phyloP scores from a whole-genome alignment of 78 protist genomes.

The Dictyostelium firmibasis region DNA sequence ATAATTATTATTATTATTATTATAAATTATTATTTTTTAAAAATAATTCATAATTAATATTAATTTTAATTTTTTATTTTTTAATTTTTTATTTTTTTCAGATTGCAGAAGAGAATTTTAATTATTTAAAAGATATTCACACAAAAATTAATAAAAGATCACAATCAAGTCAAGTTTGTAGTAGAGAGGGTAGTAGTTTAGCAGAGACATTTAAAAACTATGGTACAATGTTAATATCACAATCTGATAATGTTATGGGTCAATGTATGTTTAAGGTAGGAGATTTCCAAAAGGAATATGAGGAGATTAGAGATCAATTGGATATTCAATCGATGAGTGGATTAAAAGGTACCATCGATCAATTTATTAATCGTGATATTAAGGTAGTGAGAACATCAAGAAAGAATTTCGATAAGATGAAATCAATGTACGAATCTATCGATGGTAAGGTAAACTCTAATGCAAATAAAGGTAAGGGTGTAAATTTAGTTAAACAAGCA shows the following conservation, averaged over 20 bases:
- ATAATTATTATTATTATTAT: background rate
- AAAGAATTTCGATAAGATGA: conserved; percentile 57
- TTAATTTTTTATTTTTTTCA: too few species aligned
- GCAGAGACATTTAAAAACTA: conserved; percentile 79
- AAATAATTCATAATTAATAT: background rate
- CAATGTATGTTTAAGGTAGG: conserved; percentile 74
- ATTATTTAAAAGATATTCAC: conserved; percentile 67
- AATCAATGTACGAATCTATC: conserved; percentile 36
- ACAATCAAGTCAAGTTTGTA: conserved; percentile 33
- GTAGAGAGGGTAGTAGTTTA: conserved; percentile 73
- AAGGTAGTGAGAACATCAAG: conserved; percentile 31
- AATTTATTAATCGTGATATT: conserved; percentile 55
- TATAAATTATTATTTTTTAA: background rate
- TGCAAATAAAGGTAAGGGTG: conserved; percentile 59
- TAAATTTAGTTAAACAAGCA: conserved; percentile 68
- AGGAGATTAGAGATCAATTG: conserved; percentile 31
- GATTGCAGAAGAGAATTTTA: conserved; percentile 76
- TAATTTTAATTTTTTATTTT: background rate
- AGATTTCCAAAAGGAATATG: conserved; percentile 61
- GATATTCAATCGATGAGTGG: conserved; percentile 55
- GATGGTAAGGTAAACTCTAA: conserved; percentile 17
- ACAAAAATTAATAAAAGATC: conserved; percentile 53
- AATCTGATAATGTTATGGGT: conserved; percentile 61
- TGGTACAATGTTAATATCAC: conserved; percentile 78
- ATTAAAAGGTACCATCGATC: conserved; percentile 49